phyloP scores from a whole-genome alignment of 352 stramenopile genomes.

The Halophytophthora polymorphica region DNA sequence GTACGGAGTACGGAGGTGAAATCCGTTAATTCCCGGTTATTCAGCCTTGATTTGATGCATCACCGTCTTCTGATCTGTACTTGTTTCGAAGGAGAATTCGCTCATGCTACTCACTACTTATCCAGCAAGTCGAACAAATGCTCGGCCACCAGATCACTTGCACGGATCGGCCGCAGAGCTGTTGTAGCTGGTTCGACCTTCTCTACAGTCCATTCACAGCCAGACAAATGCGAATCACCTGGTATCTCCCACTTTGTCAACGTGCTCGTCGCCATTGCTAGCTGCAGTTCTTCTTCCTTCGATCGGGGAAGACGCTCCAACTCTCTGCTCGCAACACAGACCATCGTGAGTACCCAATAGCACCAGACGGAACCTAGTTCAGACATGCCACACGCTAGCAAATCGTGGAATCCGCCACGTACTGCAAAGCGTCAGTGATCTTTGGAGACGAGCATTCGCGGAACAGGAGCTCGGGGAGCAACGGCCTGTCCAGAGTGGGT shows the following conservation, averaged over 20 bases:
- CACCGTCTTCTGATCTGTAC: too few species aligned
- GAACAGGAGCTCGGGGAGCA: conserved; percentile 74
- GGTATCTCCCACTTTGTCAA: conserved; percentile 22
- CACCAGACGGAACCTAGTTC: not conserved
- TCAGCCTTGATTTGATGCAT: too few species aligned
- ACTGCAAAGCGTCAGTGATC: conserved; percentile 32
- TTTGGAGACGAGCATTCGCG: conserved; percentile 41
- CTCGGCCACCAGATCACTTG: conserved; percentile 46
- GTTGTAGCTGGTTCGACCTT: not conserved
- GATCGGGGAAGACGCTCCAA: conserved; percentile 5
- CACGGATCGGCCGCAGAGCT: conserved; percentile 20
- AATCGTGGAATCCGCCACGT: not conserved
- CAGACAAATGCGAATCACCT: not conserved
- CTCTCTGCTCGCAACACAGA: conserved; percentile 7
- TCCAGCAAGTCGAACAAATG: conserved; percentile 22
- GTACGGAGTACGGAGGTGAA: too few species aligned
- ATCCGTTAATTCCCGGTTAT: too few species aligned
- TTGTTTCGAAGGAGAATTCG: too few species aligned
- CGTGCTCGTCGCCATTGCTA: conserved; percentile 32
- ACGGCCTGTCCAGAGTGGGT: conserved; percentile 9
- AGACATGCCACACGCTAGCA: too few species aligned
- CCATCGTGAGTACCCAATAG: not conserved
- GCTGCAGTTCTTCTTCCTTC: conserved; percentile 9
- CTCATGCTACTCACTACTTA: conserved; percentile 4
- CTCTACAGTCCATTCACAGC: not conserved